Base-by-base conservation (phyloP, 1,284 basidiomycete genomes). In the Ganoderma lucidum region DNA sequence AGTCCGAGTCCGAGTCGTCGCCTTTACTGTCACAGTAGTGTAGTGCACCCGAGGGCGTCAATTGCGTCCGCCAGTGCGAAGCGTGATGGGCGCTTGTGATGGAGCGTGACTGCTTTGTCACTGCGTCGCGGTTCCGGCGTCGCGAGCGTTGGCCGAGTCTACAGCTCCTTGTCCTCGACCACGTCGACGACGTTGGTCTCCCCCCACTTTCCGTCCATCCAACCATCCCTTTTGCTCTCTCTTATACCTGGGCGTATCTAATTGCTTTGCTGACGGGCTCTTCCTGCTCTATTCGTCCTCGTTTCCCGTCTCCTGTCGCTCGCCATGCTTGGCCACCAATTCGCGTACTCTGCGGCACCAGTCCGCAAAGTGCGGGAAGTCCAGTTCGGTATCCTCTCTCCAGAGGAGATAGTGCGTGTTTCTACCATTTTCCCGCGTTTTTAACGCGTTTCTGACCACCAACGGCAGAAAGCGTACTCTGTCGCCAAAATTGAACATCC, bases 401-500 rank as follows among this genome's bases (percentile, higher is more conserved):
- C 98, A n/a, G 98, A 99, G 84, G 98, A 99, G 87, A 99, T 99
- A 80, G 95, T 97, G 80, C 80, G 95, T 91, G 6, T 67, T 48
- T 60, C 23, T 69, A 56, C 63, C 51, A 71, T 74, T 67, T 62
- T 48, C 58, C 61, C 44, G 65, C 64, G 69, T 44, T 73, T 66
- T 63, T 48, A 35, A 65, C 67, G 72, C 68, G 67, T 75, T 68
- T 63, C 66, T 73, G 56, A 74, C 70, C 58, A 56, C 55, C 71
- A 56, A 76, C 73, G 59, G 73, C 82, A 97, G 96, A 97, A 98
- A 95, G 96, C 96, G 62, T 95, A 96, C 82, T 98, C 97, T 55
- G 96, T 98, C 63, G 96, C 96, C 75, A 98, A 99, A 86, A 95
- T 99, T 78, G 97, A 99, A 84, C 93, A 95, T 83, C 96, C 97